Evolutionary conservation across 208 protist genomes (phyloP).

Genomic region (Leishmania martiniquensis): DNA sequence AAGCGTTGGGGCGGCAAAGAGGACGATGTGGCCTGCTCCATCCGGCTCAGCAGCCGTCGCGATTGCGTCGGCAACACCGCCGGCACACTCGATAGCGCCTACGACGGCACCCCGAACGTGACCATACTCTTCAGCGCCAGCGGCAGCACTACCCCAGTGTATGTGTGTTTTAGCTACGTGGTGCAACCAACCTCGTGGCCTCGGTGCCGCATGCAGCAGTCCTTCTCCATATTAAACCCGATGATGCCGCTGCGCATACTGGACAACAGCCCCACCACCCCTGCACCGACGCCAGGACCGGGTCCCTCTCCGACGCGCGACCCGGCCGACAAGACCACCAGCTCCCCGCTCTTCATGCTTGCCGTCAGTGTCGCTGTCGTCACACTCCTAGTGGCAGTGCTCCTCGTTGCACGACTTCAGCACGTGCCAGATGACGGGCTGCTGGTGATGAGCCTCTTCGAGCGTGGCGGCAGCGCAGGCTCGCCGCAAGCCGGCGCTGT

Average conservation of each 20-base stretch:
- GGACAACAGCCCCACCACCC: slow-evolving; percentile 18
- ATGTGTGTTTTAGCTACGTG: slow-evolving; percentile 40
- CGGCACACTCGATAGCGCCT: slow-evolving; percentile 45
- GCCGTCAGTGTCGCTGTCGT: slow-evolving; percentile 29
- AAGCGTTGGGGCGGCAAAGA: not conserved
- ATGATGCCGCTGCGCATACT: slow-evolving; percentile 38
- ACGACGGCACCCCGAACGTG: slow-evolving; percentile 30
- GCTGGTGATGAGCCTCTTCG: slow-evolving; percentile 12
- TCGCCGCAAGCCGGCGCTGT: not conserved
- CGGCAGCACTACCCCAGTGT: slow-evolving; percentile 44
- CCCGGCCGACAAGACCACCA: slow-evolving; percentile 23
- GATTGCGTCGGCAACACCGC: slow-evolving; percentile 55
- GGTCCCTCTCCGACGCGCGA: slow-evolving; percentile 28
- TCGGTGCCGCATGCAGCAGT: slow-evolving; percentile 15
- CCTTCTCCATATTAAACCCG: slow-evolving; percentile 36
- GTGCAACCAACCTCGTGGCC: slow-evolving; percentile 22
- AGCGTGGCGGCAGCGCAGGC: not conserved
- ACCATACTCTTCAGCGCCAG: slow-evolving; percentile 31
- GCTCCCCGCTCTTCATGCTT: slow-evolving; percentile 29
- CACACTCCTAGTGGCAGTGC: slow-evolving; percentile 35
- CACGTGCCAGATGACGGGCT: slow-evolving; percentile 35
- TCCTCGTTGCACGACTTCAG: slow-evolving; percentile 38
- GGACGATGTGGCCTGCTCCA: slow-evolving; percentile 29
- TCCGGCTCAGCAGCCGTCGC: slow-evolving; percentile 44
- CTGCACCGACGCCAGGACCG: slow-evolving; percentile 8